A percentile compares a stretch with the other conserved stretches of the same genome.
These are phyloP conservation scores for Zizania palustris DNA, from an alignment of 202 grass and related monocot species.

Conservation along the genomic window DNA sequence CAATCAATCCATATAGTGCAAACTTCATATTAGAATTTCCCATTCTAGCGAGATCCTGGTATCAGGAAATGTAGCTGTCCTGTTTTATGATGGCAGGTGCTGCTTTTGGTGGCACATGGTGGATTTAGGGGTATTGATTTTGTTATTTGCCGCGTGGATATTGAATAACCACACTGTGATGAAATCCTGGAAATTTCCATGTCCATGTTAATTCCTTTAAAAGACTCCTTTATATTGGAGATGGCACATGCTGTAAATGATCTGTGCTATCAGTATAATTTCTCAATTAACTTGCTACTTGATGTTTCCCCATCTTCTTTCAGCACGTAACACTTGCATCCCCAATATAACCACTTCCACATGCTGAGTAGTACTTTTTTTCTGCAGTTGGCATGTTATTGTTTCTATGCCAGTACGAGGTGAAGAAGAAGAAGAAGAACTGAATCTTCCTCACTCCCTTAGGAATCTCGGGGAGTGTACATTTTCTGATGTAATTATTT, in stretches of 20 bases:
- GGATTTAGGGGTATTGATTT: background rate
- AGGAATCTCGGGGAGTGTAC: constrained; percentile 74
- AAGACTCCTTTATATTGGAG: background rate
- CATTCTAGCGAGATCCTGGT: constrained; percentile 19
- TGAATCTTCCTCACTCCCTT: constrained; percentile 78
- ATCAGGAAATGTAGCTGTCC: background rate
- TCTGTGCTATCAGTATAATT: constrained; percentile 15
- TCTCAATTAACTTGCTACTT: constrained; percentile 16
- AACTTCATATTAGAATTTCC: constrained; percentile 16
- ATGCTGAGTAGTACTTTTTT: constrained; percentile 37
- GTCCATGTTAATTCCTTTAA: constrained; percentile 24
- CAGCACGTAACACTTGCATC: constrained; percentile 8
- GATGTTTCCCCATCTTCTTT: background rate
- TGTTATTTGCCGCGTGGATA: background rate
- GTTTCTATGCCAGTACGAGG: constrained; percentile 72
- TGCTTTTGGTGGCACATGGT: constrained; percentile 1
- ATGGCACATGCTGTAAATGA: background rate
- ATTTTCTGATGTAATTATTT: constrained; percentile 64
- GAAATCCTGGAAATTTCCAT: constrained; percentile 23
- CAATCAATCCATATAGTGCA: constrained; percentile 18
- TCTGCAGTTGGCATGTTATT: constrained; percentile 82
- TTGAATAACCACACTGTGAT: background rate
- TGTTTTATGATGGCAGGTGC: constrained; percentile 7
- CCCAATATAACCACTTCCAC: constrained; percentile 5
- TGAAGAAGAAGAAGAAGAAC: constrained; percentile 59